Base-by-base conservation (phyloP, 257 asterid genomes). In the Paraleonurus japonicus region DNA sequence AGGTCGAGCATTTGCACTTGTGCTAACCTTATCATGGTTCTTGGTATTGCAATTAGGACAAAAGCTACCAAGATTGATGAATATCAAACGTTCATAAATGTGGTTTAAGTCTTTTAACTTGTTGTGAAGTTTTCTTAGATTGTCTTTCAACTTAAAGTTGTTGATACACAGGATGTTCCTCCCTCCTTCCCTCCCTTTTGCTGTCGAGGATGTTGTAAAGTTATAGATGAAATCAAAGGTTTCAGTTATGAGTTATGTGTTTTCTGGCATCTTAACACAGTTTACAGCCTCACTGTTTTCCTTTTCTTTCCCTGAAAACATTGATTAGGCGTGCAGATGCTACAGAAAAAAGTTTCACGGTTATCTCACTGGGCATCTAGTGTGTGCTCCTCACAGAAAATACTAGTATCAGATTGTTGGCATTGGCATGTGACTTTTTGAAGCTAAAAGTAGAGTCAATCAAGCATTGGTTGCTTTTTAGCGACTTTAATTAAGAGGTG, bases 1-100 rank as follows among this genome's bases (percentile, higher is more conserved):
- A 12, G 95, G 96, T 19, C 84, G 90, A 37, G 50, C 26, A 0
- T 75, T 79, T 12, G 96, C 97, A 0, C 73, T 90, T 66, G 20
- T 72, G 61, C 74, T 87, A 37, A 80, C 93, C 22, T 62, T 88
- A 51, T 61, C 71, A 12, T 90, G 93, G 83, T 86, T 82, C 58
- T 61, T 87, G 73, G 17, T 88, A 72, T 65, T 83, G 80, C 87
- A 83, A 79, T 75, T 84, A 20, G 64, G 86, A 8, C 78, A 75
- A 30, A 72, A 41, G 9, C 59, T 75, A 26, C 55, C 54, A 41
- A 74, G 74, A 71, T 71, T 7, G 75, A 55, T 60, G 60, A 69
- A 66, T n/a, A n/a, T n/a, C 30, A 67, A 59, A 4, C 4, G 2
- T n/a, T n/a, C n/a, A 58, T 28, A 67, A 70, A 17, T 70, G 78